Percentiles rank a stretch among this genome's conserved stretches.
phyloP scores from a whole-genome alignment of 257 asterid species.

The Paulownia fortunei region DNA sequence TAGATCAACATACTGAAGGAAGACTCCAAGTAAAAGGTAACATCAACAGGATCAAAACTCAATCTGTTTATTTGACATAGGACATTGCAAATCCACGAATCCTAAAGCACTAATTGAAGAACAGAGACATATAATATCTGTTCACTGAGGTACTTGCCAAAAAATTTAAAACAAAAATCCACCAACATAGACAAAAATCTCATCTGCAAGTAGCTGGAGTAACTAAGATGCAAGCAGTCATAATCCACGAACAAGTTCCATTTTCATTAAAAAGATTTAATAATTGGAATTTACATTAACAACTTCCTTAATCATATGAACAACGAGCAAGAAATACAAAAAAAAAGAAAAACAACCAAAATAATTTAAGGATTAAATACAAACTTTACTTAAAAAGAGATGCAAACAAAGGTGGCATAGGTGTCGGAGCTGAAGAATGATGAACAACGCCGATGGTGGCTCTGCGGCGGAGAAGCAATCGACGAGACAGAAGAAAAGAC shows the following conservation, averaged over 20 bases:
- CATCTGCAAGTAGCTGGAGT: neutral
- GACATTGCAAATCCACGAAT: neutral
- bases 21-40: neutral
- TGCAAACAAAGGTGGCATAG: no score
- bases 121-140: neutral
- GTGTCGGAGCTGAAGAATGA: no score
- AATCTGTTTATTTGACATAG: neutral
- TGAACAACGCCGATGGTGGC: no score
- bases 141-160: neutral
- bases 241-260: neutral
- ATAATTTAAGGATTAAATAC: no score
- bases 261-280: neutral
- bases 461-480: no score
- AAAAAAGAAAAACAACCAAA: no score
- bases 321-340: no score
- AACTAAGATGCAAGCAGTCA: neutral
- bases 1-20: neutral
- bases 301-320: conserved; percentile 1
- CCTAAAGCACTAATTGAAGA: conserved; percentile 1
- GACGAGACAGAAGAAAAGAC: no score
- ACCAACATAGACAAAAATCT: neutral
- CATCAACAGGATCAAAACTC: neutral
- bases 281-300: neutral
- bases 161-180: neutral
- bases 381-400: no score